These are phyloP conservation scores for Pseudogymnoascus destructans DNA, from an alignment of 2,329 filamentous ascomycete genomes.

Conservation along the genomic window DNA sequence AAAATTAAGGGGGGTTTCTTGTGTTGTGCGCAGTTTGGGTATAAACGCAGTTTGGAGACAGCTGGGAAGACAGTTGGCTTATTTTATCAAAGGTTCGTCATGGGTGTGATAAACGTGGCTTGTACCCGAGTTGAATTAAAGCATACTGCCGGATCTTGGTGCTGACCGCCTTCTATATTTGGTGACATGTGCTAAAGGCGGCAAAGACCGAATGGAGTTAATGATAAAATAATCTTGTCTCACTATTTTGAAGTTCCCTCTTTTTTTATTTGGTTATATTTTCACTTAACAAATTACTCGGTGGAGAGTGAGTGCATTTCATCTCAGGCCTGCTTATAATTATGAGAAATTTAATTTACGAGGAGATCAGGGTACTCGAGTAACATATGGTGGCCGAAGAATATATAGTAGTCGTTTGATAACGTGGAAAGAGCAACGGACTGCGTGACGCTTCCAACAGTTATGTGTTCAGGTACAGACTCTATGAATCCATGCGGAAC, in stretches of 20 bases:
- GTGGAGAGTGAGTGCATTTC: background rate
- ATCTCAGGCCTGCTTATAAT: background rate
- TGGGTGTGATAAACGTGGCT: conserved; percentile 7
- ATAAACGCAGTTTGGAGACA: background rate
- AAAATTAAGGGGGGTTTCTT: background rate
- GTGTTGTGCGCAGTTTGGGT: background rate
- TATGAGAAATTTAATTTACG: background rate
- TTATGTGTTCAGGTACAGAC: background rate
- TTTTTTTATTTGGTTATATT: background rate
- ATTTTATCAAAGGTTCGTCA: conserved; percentile 2
- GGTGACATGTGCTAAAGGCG: conserved; percentile 2
- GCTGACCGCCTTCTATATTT: background rate
- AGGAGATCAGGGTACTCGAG: background rate
- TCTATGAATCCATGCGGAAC: background rate
- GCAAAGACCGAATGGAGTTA: background rate
- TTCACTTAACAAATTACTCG: background rate
- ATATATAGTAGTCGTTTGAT: background rate
- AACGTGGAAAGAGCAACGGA: background rate
- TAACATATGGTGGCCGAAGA: background rate
- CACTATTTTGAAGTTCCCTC: background rate
- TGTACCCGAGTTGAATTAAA: conserved; percentile 3
- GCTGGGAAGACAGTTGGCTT: background rate
- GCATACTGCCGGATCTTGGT: background rate
- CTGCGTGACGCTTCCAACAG: too few relatives aligned
- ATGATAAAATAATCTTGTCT: background rate